Evolutionary conservation across 371 early-diverging fungal genomes (phyloP).

Genomic region (Rhizopus stolonifer): DNA sequence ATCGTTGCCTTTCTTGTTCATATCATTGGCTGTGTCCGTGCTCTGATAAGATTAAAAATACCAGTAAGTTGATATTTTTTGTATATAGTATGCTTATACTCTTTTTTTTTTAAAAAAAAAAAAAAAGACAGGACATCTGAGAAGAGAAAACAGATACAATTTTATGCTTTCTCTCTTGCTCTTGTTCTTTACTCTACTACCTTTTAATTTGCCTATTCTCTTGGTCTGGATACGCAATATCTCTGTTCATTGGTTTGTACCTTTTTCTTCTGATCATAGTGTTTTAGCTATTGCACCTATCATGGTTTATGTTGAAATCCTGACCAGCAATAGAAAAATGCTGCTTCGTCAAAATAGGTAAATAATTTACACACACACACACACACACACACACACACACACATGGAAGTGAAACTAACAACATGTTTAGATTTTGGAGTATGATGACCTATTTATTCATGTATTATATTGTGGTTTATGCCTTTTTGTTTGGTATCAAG

Average conservation of each 20-base stretch:
- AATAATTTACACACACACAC: neutral
- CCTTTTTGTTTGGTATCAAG: slow-evolving; percentile 49
- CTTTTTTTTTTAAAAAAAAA: slow-evolving; percentile 8
- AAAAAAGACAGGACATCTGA: slow-evolving; percentile 13
- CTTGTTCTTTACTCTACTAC: slow-evolving; percentile 58
- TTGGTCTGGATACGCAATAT: slow-evolving; percentile 67
- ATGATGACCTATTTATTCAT: slow-evolving; percentile 33
- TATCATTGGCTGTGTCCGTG: slow-evolving; percentile 62
- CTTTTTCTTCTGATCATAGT: slow-evolving; percentile 61
- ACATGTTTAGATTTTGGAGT: slow-evolving; percentile 28
- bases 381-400: neutral
- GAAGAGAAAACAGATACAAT: slow-evolving; percentile 53
- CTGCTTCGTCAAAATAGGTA: slow-evolving; percentile 51
- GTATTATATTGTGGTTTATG: slow-evolving; percentile 37
- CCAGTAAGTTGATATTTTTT: slow-evolving; percentile 32
- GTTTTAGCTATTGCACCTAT: slow-evolving; percentile 59
- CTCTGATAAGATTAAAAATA: slow-evolving; percentile 41
- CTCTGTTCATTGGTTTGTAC: slow-evolving; percentile 62
- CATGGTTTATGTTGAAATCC: slow-evolving; percentile 53
- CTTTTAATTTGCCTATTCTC: slow-evolving; percentile 58
- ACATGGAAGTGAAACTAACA: too few species aligned
- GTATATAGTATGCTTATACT: neutral
- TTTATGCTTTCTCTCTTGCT: slow-evolving; percentile 60
- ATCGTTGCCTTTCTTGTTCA: slow-evolving; percentile 76
- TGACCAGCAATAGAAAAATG: slow-evolving; percentile 44